phyloP scores from a whole-genome alignment of 768 basidiomycete genomes.

The Termitomyces eurrhizus region DNA sequence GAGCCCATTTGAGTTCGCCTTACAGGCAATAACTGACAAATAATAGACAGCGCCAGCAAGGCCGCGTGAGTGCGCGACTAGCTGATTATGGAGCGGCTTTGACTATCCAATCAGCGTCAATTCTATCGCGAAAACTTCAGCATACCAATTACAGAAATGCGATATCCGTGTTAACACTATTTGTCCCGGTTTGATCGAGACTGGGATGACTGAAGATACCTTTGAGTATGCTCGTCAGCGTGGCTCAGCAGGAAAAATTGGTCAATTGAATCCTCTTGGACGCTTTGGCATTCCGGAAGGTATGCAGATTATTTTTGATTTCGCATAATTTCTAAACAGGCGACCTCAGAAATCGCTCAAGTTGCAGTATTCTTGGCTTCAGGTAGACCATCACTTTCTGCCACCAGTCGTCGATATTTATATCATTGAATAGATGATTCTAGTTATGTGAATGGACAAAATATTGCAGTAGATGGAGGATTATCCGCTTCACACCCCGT shows the following conservation, averaged over 20 bases:
- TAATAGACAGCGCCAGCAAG: constrained; percentile 84
- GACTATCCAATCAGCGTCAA: constrained; percentile 56
- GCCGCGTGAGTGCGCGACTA: constrained; percentile 64
- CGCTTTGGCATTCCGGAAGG: constrained; percentile 82
- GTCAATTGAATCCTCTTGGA: constrained; percentile 79
- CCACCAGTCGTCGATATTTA: not conserved
- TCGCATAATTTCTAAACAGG: constrained; percentile 7
- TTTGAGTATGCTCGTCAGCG: constrained; percentile 76
- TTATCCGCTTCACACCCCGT: constrained; percentile 78
- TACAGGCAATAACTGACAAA: not conserved
- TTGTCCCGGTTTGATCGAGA: constrained; percentile 92
- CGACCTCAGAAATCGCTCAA: constrained; percentile 72
- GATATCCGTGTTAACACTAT: constrained; percentile 88
- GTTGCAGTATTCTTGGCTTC: constrained; percentile 84
- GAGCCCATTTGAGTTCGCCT: constrained; percentile 22
- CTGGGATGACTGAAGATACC: constrained; percentile 79
- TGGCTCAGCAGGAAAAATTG: constrained; percentile 74
- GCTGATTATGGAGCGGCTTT: not conserved
- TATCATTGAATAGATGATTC: constrained; percentile 58
- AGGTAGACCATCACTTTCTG: constrained; percentile 41
- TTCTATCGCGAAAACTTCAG: constrained; percentile 79
- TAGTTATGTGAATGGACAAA: constrained; percentile 91
- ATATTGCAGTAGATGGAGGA: constrained; percentile 84
- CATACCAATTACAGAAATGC: constrained; percentile 74
- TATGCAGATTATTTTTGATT: constrained; percentile 24